These are phyloP conservation scores for Paraphysoderma sedebokerense DNA, from an alignment of 371 early-diverging fungal genomes.

Conservation along the genomic window DNA sequence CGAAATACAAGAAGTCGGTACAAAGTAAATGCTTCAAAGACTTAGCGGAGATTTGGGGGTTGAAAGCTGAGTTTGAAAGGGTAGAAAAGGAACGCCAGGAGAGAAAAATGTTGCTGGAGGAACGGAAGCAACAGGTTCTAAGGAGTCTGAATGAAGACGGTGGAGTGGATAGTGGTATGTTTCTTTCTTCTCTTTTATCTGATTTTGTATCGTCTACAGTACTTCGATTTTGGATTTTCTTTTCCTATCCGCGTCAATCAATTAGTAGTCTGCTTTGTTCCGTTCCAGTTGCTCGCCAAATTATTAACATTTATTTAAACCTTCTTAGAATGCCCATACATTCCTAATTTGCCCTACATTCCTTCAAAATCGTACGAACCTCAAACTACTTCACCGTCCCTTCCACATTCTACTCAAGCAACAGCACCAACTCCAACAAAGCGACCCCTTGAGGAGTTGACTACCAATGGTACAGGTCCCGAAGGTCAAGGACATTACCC, in stretches of 20 bases:
- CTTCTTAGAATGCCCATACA: slow-evolving; percentile 12
- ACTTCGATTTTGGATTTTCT: neutral
- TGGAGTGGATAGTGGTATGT: slow-evolving; percentile 7
- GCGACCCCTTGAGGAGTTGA: no score
- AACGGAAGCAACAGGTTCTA: neutral
- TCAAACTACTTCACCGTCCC: no score
- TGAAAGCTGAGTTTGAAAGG: slow-evolving; percentile 19
- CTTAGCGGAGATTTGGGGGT: slow-evolving; percentile 23
- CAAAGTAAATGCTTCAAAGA: slow-evolving; percentile 28
- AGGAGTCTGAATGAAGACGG: slow-evolving; percentile 3
- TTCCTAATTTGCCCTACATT: slow-evolving; percentile 8
- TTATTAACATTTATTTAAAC: no score
- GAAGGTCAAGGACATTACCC: no score
- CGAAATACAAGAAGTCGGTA: slow-evolving; percentile 22
- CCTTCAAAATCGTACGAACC: no score
- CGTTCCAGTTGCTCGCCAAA: neutral
- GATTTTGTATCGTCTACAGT: no score
- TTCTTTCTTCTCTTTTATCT: no score
- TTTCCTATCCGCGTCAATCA: no score
- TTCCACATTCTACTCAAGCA: no score
- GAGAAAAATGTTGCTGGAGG: slow-evolving; percentile 5
- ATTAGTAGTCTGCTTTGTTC: neutral
- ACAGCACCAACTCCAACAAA: no score
- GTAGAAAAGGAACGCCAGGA: slow-evolving; percentile 11
- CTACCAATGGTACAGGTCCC: no score